Evolutionary conservation across 192 early-diverging fungal genomes (phyloP).

Genomic region (Powellomyces hirtus): DNA sequence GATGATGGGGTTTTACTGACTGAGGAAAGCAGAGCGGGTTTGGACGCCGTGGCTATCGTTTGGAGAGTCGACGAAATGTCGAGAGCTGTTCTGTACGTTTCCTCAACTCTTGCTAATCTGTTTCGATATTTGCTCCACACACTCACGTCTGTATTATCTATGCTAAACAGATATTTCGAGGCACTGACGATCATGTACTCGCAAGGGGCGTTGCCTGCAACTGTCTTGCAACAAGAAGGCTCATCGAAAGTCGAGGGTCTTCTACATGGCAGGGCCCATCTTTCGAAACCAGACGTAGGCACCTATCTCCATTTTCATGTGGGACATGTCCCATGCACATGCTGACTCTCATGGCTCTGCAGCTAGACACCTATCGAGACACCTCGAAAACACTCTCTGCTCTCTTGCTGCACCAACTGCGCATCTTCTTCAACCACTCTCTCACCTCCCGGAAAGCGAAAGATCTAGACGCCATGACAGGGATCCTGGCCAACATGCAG

Average conservation of each 20-base stretch:
- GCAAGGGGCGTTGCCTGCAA: slow-evolving; percentile 14
- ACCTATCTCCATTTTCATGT: neutral
- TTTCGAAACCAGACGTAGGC: neutral
- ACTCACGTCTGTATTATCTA: neutral
- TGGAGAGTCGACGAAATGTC: slow-evolving; percentile 24
- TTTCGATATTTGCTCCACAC: too few species aligned
- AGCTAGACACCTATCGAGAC: slow-evolving; percentile 19
- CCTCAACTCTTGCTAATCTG: too few species aligned
- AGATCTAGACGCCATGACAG: neutral
- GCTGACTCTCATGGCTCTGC: neutral
- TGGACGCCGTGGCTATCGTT: slow-evolving; percentile 13
- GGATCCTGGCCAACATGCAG: slow-evolving; percentile 2
- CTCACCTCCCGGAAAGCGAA: slow-evolving; percentile 7
- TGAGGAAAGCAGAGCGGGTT: neutral
- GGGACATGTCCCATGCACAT: neutral
- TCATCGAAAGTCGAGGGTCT: neutral
- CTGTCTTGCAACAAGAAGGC: slow-evolving; percentile 5
- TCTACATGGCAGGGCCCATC: neutral
- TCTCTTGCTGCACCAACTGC: slow-evolving; percentile 17
- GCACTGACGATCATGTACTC: slow-evolving; percentile 10
- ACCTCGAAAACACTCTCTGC: neutral
- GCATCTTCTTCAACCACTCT: slow-evolving; percentile 34
- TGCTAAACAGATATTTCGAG: slow-evolving; percentile 29
- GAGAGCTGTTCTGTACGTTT: slow-evolving; percentile 24
- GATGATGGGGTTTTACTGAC: slow-evolving; percentile 3